Conservation (phyloP, 2,329 filamentous ascomycete genomes). For the Talaromyces albobiverticillius region DNA sequence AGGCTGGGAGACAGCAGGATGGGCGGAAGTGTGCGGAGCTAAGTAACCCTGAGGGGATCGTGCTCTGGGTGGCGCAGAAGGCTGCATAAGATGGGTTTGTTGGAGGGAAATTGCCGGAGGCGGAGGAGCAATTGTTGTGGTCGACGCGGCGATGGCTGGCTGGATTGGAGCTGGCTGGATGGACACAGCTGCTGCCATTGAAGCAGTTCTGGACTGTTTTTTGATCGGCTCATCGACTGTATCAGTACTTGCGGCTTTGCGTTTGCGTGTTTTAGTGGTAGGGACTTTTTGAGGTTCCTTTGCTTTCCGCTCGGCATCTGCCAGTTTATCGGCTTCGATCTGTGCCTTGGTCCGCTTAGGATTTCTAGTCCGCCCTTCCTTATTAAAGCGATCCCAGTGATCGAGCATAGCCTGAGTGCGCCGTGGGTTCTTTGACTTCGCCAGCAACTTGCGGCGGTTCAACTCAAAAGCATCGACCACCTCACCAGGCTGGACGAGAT, state of each 20-base stretch:
- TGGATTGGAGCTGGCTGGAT: constrained; percentile 13
- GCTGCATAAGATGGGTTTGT: constrained; percentile 2
- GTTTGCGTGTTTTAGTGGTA: constrained; percentile 22
- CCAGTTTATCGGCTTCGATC: constrained; percentile 39
- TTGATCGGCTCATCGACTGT: not conserved
- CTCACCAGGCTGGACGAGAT: constrained; percentile 18
- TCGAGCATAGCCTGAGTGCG: constrained; percentile 45
- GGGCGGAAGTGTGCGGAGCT: not conserved
- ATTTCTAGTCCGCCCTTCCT: constrained; percentile 41
- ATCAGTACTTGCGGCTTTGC: constrained; percentile 10
- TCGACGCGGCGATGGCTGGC: constrained; percentile 5
- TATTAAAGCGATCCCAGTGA: constrained; percentile 44
- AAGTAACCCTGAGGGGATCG: constrained; percentile 4
- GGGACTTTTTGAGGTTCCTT: constrained; percentile 24
- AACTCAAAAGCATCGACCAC: constrained; percentile 28
- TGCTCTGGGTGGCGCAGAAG: not conserved
- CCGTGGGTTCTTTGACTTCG: constrained; percentile 44
- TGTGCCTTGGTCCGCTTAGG: constrained; percentile 45
- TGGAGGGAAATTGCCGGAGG: not conserved
- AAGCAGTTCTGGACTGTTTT: constrained; percentile 4
- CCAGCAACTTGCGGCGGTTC: constrained; percentile 37
- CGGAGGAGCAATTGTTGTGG: not conserved
- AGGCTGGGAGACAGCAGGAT: not conserved
- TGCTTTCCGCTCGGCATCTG: constrained; percentile 26
- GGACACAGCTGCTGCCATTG: constrained; percentile 8